Evolutionary conservation across 768 basidiomycete species (phyloP).

Genomic region (Rhizopogon rudus): DNA sequence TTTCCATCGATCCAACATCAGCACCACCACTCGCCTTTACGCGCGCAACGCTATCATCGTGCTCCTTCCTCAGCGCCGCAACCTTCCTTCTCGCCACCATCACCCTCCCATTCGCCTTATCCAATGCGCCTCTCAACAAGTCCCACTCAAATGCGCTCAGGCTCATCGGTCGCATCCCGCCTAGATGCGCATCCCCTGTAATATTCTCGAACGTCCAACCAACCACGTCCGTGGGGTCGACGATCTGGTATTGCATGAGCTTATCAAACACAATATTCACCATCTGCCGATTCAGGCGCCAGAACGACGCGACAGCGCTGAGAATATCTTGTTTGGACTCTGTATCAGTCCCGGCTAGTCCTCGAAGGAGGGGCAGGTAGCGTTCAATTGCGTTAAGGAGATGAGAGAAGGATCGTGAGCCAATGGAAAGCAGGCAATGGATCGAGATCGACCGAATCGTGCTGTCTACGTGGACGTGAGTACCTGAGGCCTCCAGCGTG

Average conservation of each 20-base stretch:
- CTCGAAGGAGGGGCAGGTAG: constrained; percentile 74
- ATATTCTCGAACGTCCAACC: constrained; percentile 73
- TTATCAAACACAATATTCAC: constrained; percentile 94
- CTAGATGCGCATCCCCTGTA: constrained; percentile 34
- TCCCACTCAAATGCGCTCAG: constrained; percentile 80
- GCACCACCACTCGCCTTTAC: constrained; percentile 59
- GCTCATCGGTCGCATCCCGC: constrained; percentile 29
- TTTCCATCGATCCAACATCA: constrained; percentile 50
- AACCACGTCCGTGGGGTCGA: constrained; percentile 91
- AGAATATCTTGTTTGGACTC: constrained; percentile 73
- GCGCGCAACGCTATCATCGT: constrained; percentile 78
- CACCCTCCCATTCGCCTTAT: constrained; percentile 89
- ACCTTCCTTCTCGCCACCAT: constrained; percentile 73
- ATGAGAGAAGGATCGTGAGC: constrained; percentile 95
- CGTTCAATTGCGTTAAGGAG: constrained; percentile 97
- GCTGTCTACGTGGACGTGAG: constrained; percentile 54
- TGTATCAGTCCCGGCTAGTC: constrained; percentile 45
- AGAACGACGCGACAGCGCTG: constrained; percentile 67
- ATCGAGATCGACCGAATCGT: constrained; percentile 74
- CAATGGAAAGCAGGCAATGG: constrained; percentile 87
- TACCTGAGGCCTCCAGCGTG: constrained; percentile 54
- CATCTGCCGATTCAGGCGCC: constrained; percentile 84
- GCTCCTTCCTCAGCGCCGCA: constrained; percentile 74
- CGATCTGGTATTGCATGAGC: constrained; percentile 96
- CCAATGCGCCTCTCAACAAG: constrained; percentile 71